Conservation (phyloP, 345 rosid genomes). For the Syzygium oleosum region DNA sequence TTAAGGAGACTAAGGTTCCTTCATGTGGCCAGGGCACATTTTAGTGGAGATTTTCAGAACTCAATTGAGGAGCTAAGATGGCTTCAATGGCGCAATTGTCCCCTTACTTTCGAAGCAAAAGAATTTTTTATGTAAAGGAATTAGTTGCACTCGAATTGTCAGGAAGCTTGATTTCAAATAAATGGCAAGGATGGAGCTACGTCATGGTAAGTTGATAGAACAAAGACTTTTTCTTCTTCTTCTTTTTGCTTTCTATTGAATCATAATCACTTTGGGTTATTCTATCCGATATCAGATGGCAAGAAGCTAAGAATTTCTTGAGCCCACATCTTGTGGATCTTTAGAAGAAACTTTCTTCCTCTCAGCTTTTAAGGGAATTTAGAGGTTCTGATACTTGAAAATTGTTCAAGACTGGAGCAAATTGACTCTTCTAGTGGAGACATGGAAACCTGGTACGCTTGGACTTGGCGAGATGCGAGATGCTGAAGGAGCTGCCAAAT, state of each 20-base stretch:
- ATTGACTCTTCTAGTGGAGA: background rate
- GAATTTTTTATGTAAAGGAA: background rate
- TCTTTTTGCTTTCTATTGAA: background rate
- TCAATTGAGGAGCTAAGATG: background rate
- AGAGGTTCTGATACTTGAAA: background rate
- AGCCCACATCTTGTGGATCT: fast-evolving
- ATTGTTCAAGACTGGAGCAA: fast-evolving
- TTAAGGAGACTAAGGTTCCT: background rate
- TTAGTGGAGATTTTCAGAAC: background rate
- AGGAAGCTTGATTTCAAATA: background rate
- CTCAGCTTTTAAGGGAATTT: background rate
- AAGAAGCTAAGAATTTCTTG: background rate
- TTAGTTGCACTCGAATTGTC: background rate
- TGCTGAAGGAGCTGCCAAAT: background rate
- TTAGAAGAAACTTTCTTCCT: background rate
- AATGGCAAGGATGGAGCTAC: background rate
- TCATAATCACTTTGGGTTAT: background rate
- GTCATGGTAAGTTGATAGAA: background rate
- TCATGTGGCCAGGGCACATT: background rate
- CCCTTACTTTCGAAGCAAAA: background rate
- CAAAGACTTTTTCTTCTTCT: background rate
- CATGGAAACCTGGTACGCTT: background rate
- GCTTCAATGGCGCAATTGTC: background rate
- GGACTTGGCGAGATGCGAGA: background rate
- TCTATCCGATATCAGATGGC: background rate